phyloP scores from a whole-genome alignment of 116 monocot species.

The Papilionanthe hybrid region DNA sequence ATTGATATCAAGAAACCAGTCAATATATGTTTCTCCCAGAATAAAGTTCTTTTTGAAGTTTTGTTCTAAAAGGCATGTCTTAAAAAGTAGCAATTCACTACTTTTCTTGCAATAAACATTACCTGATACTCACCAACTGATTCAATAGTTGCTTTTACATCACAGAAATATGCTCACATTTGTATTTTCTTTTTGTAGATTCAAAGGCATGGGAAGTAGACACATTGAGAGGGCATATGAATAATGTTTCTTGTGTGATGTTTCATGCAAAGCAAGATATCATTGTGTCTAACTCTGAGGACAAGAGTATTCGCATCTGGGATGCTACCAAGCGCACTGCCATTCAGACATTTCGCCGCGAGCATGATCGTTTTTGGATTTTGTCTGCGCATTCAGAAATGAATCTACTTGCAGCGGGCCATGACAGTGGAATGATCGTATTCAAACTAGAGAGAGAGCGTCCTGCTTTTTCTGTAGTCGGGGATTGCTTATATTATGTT shows the following conservation, averaged over 20 bases:
- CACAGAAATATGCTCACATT: neutral
- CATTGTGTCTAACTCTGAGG: constrained; percentile 95
- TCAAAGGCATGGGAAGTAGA: constrained; percentile 99
- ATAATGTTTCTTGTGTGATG: constrained; percentile 97
- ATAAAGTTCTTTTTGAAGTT: no score
- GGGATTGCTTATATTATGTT: constrained; percentile 62
- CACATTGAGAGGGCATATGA: constrained; percentile 93
- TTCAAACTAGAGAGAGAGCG: constrained; percentile 94
- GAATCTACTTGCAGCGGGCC: constrained; percentile 93
- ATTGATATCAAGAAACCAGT: no score
- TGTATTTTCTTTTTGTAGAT: constrained; percentile 33
- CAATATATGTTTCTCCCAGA: no score
- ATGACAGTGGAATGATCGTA: constrained; percentile 95
- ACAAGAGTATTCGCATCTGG: constrained; percentile 96
- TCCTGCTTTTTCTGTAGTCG: constrained; percentile 70
- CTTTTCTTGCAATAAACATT: neutral
- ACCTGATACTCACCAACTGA: neutral
- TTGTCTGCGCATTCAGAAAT: constrained; percentile 87
- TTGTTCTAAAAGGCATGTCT: neutral
- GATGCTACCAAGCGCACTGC: constrained; percentile 96
- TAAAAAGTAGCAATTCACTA: neutral
- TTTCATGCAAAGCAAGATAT: constrained; percentile 95
- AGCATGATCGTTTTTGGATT: constrained; percentile 97
- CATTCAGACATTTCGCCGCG: constrained; percentile 83
- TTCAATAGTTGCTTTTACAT: neutral